A percentile compares a stretch with the other conserved stretches of the same genome.
These are phyloP conservation scores for Solanum hybrid DNA, from an alignment of 305 asterid genomes.

Conservation along the genomic window DNA sequence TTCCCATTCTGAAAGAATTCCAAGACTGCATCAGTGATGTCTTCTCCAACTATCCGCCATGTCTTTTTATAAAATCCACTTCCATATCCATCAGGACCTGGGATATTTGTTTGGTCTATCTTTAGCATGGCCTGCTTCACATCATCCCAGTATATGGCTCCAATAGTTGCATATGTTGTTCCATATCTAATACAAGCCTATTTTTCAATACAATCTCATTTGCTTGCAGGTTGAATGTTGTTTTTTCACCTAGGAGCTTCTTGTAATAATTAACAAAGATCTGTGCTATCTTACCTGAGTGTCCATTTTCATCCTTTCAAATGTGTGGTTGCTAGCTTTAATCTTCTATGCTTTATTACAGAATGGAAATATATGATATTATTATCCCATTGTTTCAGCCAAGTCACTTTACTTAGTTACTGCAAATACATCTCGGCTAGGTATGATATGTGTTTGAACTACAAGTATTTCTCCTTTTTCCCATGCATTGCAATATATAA, in stretches of 20 bases:
- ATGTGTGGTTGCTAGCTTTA: not conserved
- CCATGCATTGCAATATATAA: not conserved
- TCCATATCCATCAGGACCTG: too few species aligned
- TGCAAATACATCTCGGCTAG: not conserved
- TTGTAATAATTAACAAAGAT: not conserved
- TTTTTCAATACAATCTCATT: too few species aligned
- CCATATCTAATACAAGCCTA: too few species aligned
- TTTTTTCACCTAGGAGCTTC: not conserved
- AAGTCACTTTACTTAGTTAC: not conserved
- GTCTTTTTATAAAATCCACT: too few species aligned
- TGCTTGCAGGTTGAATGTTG: too few species aligned
- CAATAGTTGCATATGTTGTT: too few species aligned
- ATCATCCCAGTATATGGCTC: too few species aligned
- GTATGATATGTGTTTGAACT: not conserved
- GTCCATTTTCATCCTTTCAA: not conserved
- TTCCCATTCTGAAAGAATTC: too few species aligned
- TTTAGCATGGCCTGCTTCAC: too few species aligned
- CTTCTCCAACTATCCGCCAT: too few species aligned
- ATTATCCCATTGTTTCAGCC: not conserved
- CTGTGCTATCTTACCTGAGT: not conserved
- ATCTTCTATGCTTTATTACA: not conserved
- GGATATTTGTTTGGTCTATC: too few species aligned
- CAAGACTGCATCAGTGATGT: too few species aligned
- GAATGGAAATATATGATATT: not conserved
- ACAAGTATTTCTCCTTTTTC: rapidly evolving